Evolutionary conservation across 31 red algal genomes (phyloP), one percentile per base, ranked within the genome.

Genomic region (Endocladia muricata): DNA sequence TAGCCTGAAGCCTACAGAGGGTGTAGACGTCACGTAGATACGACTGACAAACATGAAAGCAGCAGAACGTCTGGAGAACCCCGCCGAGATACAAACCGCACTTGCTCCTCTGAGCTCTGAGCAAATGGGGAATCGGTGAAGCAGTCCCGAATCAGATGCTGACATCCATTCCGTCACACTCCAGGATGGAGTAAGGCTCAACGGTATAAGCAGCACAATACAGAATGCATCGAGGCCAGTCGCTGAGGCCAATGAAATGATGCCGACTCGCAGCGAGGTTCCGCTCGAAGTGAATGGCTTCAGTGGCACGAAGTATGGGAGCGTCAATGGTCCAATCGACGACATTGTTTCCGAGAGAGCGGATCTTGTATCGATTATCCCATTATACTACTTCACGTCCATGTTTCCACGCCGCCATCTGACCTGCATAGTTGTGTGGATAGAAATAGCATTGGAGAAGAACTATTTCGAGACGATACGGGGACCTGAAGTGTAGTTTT

Each of bases 341-440:
- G 66, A 70, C 11, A 13, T 70, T 39, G 26, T 70, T 13, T 39
- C 37, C 8, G 33, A 40, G 26, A 43, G 8, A 11, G 15, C 8
- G 15, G 11, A 8, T 6, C 66, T 11, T 39, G 9, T 11, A 7
- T 8, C 6, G 6, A 8, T 70, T 9, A 8, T 11, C 8, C 66
- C 37, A 70, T 47, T 47, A 8, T 30, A 70, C 35, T 70, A n/a
- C 66, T 70, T 70, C 66, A 70, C 44, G 66, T 70, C 34, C 34
- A 70, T 70, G 66, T 75, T 75, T 36, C 70, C 70, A 6, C 6
- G 23, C 19, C 8, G 49, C 21, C 70, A 61, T 30, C 32, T 75
- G 15, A 5, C 5, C n/a, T n/a, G n/a, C n/a, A n/a, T n/a, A n/a
- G n/a, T n/a, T n/a, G n/a, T n/a, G n/a, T n/a, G n/a, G n/a, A n/a